Conservation (phyloP, 192 early-diverging fungal genomes). For the Coemansia sp. region DNA sequence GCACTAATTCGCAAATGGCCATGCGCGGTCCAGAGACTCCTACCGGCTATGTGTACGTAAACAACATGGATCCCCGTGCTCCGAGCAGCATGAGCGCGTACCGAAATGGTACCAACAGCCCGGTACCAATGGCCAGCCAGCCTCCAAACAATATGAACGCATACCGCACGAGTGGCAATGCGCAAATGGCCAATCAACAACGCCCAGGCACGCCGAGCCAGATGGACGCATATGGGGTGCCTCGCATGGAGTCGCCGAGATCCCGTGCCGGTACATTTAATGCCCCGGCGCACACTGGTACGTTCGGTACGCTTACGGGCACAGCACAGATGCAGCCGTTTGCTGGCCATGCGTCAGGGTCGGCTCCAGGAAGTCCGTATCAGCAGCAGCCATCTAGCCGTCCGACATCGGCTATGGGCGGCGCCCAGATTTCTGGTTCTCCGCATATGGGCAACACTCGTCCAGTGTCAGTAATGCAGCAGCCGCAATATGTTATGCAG, state of each 20-base stretch:
- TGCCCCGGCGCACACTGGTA: slow-evolving; percentile 30
- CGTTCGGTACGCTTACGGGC: slow-evolving; percentile 44
- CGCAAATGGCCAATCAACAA: slow-evolving; percentile 14
- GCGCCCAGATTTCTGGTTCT: neutral
- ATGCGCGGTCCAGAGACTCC: slow-evolving; percentile 11
- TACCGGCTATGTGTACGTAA: slow-evolving; percentile 8
- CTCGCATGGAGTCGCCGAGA: slow-evolving; percentile 38
- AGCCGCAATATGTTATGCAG: slow-evolving; percentile 6
- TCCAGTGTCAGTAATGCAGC: slow-evolving; percentile 16
- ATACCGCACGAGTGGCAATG: slow-evolving; percentile 10
- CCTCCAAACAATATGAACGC: slow-evolving; percentile 20
- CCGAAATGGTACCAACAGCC: slow-evolving; percentile 12
- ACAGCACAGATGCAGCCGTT: slow-evolving; percentile 27
- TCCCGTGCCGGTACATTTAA: slow-evolving; percentile 43
- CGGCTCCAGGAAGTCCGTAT: slow-evolving; percentile 36
- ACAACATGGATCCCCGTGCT: slow-evolving; percentile 14
- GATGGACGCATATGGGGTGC: slow-evolving; percentile 9
- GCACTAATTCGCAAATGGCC: slow-evolving; percentile 23
- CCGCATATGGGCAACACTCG: neutral
- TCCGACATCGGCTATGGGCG: slow-evolving; percentile 26
- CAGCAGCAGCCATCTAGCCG: slow-evolving; percentile 23
- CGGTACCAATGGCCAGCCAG: slow-evolving; percentile 10
- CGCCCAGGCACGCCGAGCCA: slow-evolving; percentile 24
- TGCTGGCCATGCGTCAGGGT: slow-evolving; percentile 22
- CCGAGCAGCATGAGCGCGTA: slow-evolving; percentile 32